Evolutionary conservation across 2,329 filamentous ascomycete species (phyloP).

Genomic region (Colletotrichum tropicale): DNA sequence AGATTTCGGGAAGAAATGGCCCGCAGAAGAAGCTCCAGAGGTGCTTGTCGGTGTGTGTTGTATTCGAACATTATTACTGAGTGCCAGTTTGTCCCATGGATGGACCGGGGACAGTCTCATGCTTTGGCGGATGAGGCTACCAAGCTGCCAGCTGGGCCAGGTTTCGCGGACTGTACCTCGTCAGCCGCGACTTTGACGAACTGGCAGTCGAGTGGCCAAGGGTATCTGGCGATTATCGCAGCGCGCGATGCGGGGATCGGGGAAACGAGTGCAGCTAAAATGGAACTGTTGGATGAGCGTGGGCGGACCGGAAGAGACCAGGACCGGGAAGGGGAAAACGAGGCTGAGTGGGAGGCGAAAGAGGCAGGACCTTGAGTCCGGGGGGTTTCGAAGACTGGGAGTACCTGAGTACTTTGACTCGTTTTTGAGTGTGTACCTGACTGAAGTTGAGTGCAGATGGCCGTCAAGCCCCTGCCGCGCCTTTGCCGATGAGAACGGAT

Average conservation of each 20-base stretch:
- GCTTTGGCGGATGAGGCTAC: background rate
- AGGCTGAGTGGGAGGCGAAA: conserved; percentile 12
- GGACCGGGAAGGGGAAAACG: background rate
- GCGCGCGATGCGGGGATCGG: background rate
- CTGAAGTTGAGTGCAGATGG: conserved; percentile 5
- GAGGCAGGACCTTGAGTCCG: background rate
- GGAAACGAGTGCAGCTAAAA: background rate
- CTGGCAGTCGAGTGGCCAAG: background rate
- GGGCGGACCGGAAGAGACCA: background rate
- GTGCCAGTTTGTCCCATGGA: background rate
- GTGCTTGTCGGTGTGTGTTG: background rate
- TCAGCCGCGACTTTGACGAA: background rate
- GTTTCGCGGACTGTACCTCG: background rate
- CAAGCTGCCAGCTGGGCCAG: background rate
- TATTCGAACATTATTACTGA: background rate
- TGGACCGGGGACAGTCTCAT: background rate
- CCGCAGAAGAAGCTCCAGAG: background rate
- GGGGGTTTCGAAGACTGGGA: background rate
- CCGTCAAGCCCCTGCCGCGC: background rate
- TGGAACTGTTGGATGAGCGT: background rate
- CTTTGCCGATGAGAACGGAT: background rate
- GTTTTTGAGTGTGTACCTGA: background rate
- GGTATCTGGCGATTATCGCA: background rate
- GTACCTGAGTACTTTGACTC: background rate
- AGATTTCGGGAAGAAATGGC: conserved; percentile 2